Evolutionary conservation across 192 early-diverging fungal species (phyloP), one percentile per base, ranked within the genome.

Genomic region (Oehlia diaphana): DNA sequence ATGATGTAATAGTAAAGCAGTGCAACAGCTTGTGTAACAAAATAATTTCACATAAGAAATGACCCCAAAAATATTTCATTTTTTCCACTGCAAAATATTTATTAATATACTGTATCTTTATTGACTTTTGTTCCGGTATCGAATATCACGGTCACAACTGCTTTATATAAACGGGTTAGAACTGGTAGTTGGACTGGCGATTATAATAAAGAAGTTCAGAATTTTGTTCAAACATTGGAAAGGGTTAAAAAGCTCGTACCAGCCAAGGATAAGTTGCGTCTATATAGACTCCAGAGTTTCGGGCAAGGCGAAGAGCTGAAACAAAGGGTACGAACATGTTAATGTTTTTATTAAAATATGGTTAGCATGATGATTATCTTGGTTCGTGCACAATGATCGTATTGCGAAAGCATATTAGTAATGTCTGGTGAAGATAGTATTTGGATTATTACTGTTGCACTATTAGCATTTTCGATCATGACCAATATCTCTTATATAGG

Each of bases 341-440:
- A 63, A 26, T 23, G 21, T 63, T 63, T n/a, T 63, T 26, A 9
- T 63, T 63, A 8, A n/a, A 63, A 63, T 26, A n/a, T 63, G 19
- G 19, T n/a, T 23, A 26, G 19, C 62, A 63, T 63, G 62, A 63
- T 63, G n/a, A 63, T 63, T 63, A 42, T 42, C 0, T 42, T 42
- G 0, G 42, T 42, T 42, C 0, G 62, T 63, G 62, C 23, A 19
- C 19, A 63, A 19, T 63, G 62, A 19, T 63, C 23, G 19, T 26
- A 63, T 21, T 23, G 62, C 23, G 19, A 26, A 63, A 63, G 62
- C 19, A 63, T 64, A 64, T 64, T 64, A 1, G 63, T 64, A 64
- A 64, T 64, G n/a, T 64, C 63, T 64, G n/a, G 63, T 64, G n/a
- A 64, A 63, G 62, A 63, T 63, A 63, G 62, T 63, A 63, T 21